Evolutionary conservation across 2,329 filamentous ascomycete species (phyloP), one percentile per base, ranked within the genome.

Genomic region (Pseudocercospora macadamiae): DNA sequence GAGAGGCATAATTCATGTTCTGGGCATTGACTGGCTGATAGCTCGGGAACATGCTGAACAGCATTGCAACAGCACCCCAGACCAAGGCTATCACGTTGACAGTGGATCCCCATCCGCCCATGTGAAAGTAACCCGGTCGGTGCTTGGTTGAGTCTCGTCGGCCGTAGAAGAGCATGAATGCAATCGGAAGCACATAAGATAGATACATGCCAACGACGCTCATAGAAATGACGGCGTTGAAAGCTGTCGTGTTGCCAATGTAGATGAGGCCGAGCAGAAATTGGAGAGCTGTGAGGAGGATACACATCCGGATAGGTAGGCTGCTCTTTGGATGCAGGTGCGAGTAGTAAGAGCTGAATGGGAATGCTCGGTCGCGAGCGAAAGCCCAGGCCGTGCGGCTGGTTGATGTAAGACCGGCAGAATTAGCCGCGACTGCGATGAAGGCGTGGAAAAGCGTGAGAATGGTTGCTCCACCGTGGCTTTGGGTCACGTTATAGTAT

Each of bases 21-120:
- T 70, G 66, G 1, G 71, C 56, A 3, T 68, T 75, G 19, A 79
- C 74, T 3, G 76, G 76, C 48, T 73, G 73, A 26, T 69, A 66
- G 8, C 75, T 73, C 2, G 76, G 76, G 70, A 79, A 79, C 70
- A 77, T 78, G 63, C 79, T 79, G 37, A 82, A 79, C 1, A 80
- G 59, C 32, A 79, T 75, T 0, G 76, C 76, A 5, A 82, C 59
- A 0, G 73, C 42, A 18, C 81, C 73, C 78, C 79, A 83, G 1
- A 74, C 55, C 14, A 78, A 67, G 0, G 77, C 73, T 5, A 80
- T 54, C 0, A 74, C n/a, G 25, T 83, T 82, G 36, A 75, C 48
- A 1, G 70, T 51, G 3, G 59, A 48, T 26, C 59, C 79, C 12
- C 73, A 48, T 0, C 66, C 56, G 0, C 76, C 75, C 23, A 81